Percentiles rank a stretch among this genome's conserved stretches.
Conservation (phyloP, 768 basidiomycete species). For the Suillus paluster region DNA sequence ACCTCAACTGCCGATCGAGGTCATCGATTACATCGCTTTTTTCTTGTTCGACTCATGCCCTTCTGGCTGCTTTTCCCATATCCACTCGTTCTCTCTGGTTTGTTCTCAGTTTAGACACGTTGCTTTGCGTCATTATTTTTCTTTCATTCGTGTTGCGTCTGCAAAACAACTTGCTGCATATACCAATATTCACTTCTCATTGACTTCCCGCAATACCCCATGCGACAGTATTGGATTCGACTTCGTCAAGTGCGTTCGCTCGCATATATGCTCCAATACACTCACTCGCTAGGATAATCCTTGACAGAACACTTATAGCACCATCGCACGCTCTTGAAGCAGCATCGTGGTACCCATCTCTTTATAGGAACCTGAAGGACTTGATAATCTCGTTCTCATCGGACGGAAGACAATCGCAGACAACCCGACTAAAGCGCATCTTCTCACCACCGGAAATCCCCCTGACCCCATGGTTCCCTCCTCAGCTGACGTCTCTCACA, state of each 20-base stretch:
- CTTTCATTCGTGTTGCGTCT: conserved; percentile 22
- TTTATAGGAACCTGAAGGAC: conserved; percentile 39
- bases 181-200: conserved; percentile 37
- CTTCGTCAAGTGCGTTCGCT: conserved; percentile 50
- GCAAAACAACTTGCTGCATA: conserved; percentile 29
- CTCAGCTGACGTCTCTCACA: conserved; percentile 49
- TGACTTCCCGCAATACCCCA: conserved; percentile 24
- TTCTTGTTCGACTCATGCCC: conserved; percentile 21
- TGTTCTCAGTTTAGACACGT: conserved; percentile 48
- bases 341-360: conserved; percentile 31
- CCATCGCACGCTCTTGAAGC: conserved; percentile 21
- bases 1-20: conserved; percentile 34
- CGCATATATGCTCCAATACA: conserved; percentile 20
- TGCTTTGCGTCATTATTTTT: conserved; percentile 42
- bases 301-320: conserved; percentile 25
- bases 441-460: conserved; percentile 32
- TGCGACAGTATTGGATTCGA: conserved; percentile 35
- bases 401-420: conserved; percentile 52
- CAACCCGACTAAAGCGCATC: conserved; percentile 38
- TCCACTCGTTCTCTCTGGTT: conserved; percentile 45
- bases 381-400: conserved; percentile 48
- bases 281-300: conserved; percentile 8
- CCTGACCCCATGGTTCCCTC: conserved; percentile 22
- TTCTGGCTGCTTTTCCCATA: conserved; percentile 34
- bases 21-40: conserved; percentile 32